These are phyloP conservation scores for Candida dajiaensis DNA, from an alignment of 805 yeast species.

Conservation along the genomic window DNA sequence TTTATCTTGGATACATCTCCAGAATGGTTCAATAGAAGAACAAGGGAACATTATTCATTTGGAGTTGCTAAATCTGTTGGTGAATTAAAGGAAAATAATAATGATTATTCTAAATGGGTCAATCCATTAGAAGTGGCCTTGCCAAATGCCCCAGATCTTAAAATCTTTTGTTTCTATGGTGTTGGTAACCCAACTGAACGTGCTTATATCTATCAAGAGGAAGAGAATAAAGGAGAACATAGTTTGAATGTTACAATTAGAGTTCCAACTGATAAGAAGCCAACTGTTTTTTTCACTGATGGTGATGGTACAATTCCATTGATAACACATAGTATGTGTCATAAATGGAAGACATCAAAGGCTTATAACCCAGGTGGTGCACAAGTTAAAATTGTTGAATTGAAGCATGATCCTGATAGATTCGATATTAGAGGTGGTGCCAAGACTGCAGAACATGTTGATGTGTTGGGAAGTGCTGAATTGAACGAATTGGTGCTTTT, in stretches of 20 bases:
- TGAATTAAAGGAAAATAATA: conserved; percentile 60
- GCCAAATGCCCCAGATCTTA: conserved; percentile 92
- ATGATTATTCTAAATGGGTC: conserved; percentile 80
- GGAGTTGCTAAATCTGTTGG: conserved; percentile 60
- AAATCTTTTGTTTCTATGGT: conserved; percentile 86
- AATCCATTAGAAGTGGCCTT: conserved; percentile 90
- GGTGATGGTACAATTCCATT: conserved; percentile 96
- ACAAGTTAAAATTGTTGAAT: conserved; percentile 77
- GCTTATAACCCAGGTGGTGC: conserved; percentile 76
- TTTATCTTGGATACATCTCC: conserved; percentile 62
- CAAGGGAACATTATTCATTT: conserved; percentile 65
- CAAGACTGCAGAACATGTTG: conserved; percentile 96
- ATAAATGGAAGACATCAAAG: conserved; percentile 74
- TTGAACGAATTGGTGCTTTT: conserved; percentile 78
- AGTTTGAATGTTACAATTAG: conserved; percentile 71
- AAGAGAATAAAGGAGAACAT: conserved; percentile 42
- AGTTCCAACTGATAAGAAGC: conserved; percentile 43
- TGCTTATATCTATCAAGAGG: conserved; percentile 79
- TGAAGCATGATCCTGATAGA: conserved; percentile 87
- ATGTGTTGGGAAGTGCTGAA: conserved; percentile 88
- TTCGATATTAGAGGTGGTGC: conserved; percentile 97
- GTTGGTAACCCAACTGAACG: conserved; percentile 97
- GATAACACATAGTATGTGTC: conserved; percentile 84
- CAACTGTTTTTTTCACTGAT: conserved; percentile 78
- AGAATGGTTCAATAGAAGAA: conserved; percentile 64